Conservation (phyloP, 179 eudicot species). For the Drosera spatulata region DNA sequence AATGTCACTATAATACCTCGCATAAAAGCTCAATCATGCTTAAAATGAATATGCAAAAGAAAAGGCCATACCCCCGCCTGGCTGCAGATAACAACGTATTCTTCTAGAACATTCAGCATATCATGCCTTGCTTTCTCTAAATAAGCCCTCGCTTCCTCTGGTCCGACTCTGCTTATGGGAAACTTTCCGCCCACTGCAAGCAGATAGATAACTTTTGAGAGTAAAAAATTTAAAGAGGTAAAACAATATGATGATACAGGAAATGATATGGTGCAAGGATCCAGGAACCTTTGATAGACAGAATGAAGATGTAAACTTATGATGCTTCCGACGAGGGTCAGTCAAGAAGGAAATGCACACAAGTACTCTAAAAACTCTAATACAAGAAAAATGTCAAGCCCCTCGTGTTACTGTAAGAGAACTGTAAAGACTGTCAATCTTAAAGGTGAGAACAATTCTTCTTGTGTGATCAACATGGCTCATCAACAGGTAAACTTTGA, state of each 20-base stretch:
- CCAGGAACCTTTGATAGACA: conserved; percentile 29
- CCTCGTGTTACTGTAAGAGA: too few relatives aligned
- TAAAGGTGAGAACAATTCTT: too few relatives aligned
- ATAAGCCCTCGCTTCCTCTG: conserved; percentile 30
- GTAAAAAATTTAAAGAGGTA: not conserved
- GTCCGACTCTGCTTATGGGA: conserved; percentile 34
- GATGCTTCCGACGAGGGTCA: too few relatives aligned
- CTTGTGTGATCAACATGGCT: not conserved
- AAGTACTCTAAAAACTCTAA: too few relatives aligned
- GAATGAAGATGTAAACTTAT: not conserved
- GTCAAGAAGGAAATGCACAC: too few relatives aligned
- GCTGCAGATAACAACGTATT: conserved; percentile 38
- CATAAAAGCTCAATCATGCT: not conserved
- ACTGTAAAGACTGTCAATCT: too few relatives aligned
- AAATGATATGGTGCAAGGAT: conserved; percentile 33
- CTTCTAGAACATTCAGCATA: conserved; percentile 31
- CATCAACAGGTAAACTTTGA: too few relatives aligned
- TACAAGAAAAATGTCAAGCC: too few relatives aligned
- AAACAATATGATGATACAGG: not conserved
- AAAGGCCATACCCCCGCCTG: conserved; percentile 55
- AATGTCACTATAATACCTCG: too few relatives aligned
- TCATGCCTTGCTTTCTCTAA: conserved; percentile 50
- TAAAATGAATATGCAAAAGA: not conserved
- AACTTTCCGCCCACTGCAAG: conserved; percentile 68
- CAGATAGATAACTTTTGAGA: not conserved